Evolutionary conservation across 2,329 filamentous ascomycete genomes (phyloP).

Genomic region (Pestalotiopsis sp.): DNA sequence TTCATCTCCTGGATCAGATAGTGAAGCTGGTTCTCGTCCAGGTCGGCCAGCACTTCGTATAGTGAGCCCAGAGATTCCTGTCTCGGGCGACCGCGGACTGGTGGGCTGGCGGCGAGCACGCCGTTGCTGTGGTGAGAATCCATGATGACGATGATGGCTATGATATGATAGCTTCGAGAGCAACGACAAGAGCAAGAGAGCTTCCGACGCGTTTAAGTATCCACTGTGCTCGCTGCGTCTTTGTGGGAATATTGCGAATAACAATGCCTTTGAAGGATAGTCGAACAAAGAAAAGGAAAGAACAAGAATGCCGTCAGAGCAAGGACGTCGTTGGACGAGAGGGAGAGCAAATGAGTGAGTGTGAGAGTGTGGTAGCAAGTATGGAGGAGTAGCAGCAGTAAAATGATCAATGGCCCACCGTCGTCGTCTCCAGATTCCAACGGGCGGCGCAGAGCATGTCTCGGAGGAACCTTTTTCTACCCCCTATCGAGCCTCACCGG

Average conservation of each 20-base stretch:
- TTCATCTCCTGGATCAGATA: constrained; percentile 16
- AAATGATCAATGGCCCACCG: neutral
- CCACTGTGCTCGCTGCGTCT: neutral
- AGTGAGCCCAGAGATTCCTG: constrained; percentile 12
- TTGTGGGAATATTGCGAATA: neutral
- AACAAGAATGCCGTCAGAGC: neutral
- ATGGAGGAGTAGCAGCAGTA: neutral
- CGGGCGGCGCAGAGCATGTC: neutral
- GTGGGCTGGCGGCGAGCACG: neutral
- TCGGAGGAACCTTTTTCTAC: neutral
- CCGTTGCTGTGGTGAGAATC: neutral
- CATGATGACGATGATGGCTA: neutral
- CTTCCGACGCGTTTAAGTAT: neutral
- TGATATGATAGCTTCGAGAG: neutral
- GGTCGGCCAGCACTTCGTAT: constrained; percentile 15
- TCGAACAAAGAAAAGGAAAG: neutral
- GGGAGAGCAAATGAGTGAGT: neutral
- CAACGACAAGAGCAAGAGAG: neutral
- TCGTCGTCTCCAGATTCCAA: neutral
- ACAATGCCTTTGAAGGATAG: neutral
- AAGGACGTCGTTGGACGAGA: neutral
- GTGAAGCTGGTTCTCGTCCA: constrained; percentile 14
- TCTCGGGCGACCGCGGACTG: neutral
- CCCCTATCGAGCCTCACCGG: neutral
- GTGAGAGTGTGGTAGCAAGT: neutral